phyloP scores from a whole-genome alignment of 306 rosid genomes.

The Trifolium subterraneum region DNA sequence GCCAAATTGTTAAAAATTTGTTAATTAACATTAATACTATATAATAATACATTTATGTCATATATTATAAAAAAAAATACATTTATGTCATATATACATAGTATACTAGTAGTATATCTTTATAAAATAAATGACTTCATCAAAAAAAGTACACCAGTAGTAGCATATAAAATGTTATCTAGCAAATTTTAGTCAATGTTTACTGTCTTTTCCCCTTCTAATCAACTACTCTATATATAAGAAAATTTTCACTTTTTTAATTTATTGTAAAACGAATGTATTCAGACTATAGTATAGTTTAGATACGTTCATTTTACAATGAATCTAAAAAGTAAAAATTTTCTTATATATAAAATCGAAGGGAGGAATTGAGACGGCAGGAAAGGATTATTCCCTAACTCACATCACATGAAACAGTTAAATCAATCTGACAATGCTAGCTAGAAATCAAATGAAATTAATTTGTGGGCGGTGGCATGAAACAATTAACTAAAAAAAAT shows the following conservation, averaged over 20 bases:
- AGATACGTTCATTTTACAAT: no score
- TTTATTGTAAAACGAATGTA: no score
- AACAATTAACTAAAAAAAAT: neutral
- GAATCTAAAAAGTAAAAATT: no score
- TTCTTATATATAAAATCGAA: no score
- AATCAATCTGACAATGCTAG: neutral
- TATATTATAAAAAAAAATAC: no score
- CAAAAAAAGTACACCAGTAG: neutral
- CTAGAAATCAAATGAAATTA: conserved; percentile 20
- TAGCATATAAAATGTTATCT: neutral
- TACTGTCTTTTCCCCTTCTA: neutral
- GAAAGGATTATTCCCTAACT: neutral
- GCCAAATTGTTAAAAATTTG: neutral
- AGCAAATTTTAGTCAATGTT: neutral
- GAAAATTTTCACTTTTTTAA: no score
- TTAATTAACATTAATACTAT: neutral
- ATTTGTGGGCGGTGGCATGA: neutral
- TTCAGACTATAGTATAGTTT: no score
- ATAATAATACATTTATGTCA: neutral
- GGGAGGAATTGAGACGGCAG: no score
- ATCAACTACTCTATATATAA: neutral
- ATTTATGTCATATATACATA: neutral
- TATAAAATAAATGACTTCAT: no score
- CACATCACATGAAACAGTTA: conserved; percentile 5
- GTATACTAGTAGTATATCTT: neutral